phyloP scores from a whole-genome alignment of 768 basidiomycete genomes.

The Rossbeevera mucosa region DNA sequence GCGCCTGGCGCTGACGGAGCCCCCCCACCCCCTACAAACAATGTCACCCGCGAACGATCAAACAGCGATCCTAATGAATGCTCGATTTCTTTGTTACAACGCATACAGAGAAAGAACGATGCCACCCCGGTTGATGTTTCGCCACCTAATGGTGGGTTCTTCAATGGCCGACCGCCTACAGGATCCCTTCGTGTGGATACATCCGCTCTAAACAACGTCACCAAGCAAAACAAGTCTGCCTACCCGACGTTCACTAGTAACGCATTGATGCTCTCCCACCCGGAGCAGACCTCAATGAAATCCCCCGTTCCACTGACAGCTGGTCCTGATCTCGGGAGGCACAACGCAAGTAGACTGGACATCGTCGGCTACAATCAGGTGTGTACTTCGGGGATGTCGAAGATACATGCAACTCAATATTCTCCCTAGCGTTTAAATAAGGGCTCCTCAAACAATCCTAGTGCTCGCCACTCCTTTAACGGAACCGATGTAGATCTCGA shows the following conservation, averaged over 20 bases:
- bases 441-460: conserved; percentile 43
- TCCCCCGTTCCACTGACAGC: conserved; percentile 81
- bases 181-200: conserved; percentile 76
- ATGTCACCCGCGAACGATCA: conserved; percentile 61
- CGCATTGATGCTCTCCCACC: conserved; percentile 44
- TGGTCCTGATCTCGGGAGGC: conserved; percentile 79
- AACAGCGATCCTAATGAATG: conserved; percentile 79
- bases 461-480: conserved; percentile 70
- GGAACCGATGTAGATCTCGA: conserved; percentile 62
- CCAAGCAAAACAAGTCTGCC: conserved; percentile 80
- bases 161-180: conserved; percentile 59
- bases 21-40: conserved; percentile 46
- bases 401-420: conserved; percentile 13
- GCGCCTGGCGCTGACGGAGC: conserved; percentile 50
- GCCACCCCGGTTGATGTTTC: conserved; percentile 56
- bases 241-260: conserved; percentile 60
- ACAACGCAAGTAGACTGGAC: conserved; percentile 64
- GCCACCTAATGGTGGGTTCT: conserved; percentile 38
- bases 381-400: conserved; percentile 18
- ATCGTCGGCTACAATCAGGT: conserved; percentile 74
- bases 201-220: conserved; percentile 51
- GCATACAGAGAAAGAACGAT: conserved; percentile 66
- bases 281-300: conserved; percentile 56
- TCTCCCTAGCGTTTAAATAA: conserved; percentile 43
- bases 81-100: conserved; percentile 67